These are phyloP conservation scores for Pseudocercospora ulei DNA, from an alignment of 2,329 filamentous ascomycete species.

Conservation along the genomic window DNA sequence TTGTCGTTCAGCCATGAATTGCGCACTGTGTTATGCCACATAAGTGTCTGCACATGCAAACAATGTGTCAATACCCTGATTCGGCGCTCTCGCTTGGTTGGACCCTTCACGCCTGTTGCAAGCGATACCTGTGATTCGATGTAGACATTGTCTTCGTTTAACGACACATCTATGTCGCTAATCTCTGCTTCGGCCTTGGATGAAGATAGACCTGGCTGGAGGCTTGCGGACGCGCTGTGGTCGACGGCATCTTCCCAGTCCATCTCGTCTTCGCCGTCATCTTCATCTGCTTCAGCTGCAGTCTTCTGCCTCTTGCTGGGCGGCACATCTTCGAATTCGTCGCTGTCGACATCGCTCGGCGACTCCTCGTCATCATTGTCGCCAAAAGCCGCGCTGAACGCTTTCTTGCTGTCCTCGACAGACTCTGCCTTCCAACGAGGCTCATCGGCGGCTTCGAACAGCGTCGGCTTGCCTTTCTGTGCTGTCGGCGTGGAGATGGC, in stretches of 20 bases:
- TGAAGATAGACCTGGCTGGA: slow-evolving; percentile 20
- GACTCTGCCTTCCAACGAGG: slow-evolving; percentile 26
- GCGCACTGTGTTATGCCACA: slow-evolving; percentile 80
- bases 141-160: slow-evolving; percentile 36
- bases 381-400: slow-evolving; percentile 32
- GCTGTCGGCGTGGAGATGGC: slow-evolving; percentile 19
- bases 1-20: slow-evolving; percentile 76
- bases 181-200: slow-evolving; percentile 26
- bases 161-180: slow-evolving; percentile 31
- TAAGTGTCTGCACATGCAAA: slow-evolving; percentile 73
- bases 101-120: slow-evolving; percentile 59
- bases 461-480: slow-evolving; percentile 33
- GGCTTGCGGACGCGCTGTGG: slow-evolving; percentile 23
- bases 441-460: slow-evolving; percentile 42
- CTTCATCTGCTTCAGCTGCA: slow-evolving; percentile 36
- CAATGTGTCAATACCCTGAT: slow-evolving; percentile 73
- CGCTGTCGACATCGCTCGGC: slow-evolving; percentile 40
- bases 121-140: slow-evolving; percentile 36
- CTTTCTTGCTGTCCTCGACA: slow-evolving; percentile 32
- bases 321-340: slow-evolving; percentile 45
- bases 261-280: slow-evolving; percentile 49
- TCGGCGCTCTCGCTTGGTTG: slow-evolving; percentile 71
- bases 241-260: slow-evolving; percentile 49
- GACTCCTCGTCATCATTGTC: slow-evolving; percentile 36
- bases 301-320: slow-evolving; percentile 39